A percentile compares a stretch with the other conserved stretches of the same genome.
Evolutionary conservation across 306 rosid species (phyloP).

Genomic region (Casuarina equisetifolia): DNA sequence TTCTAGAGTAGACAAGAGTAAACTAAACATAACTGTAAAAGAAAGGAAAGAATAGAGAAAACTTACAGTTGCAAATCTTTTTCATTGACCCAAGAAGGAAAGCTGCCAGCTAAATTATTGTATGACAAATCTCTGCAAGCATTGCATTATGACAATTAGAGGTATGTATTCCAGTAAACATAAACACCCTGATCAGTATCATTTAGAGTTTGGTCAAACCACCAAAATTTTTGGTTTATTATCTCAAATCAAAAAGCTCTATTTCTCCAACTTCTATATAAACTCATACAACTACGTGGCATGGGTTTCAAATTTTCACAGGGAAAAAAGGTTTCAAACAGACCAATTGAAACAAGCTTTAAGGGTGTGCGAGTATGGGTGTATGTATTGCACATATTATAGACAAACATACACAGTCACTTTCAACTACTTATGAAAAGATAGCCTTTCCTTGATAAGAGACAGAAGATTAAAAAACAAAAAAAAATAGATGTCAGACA

Average conservation of each 20-base stretch:
- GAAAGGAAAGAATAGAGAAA: too few species aligned
- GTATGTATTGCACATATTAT: background rate
- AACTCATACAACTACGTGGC: background rate
- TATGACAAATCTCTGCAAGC: conserved; percentile 81
- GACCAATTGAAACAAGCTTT: background rate
- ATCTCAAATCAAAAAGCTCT: background rate
- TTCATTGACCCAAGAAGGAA: conserved; percentile 72
- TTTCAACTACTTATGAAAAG: background rate
- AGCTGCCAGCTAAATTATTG: conserved; percentile 65
- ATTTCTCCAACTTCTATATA: background rate
- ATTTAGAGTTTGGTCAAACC: background rate
- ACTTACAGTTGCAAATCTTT: conserved; percentile 51
- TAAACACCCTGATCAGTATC: background rate
- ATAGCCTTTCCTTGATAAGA: background rate
- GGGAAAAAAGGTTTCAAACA: background rate
- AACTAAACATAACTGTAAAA: background rate
- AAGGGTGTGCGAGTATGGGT: background rate
- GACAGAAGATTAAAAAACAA: too few species aligned
- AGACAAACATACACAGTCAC: background rate
- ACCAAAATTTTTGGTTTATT: background rate
- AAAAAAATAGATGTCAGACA: background rate
- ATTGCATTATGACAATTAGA: conserved; percentile 8
- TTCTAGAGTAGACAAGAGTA: background rate
- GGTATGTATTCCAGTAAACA: conserved; percentile 1
- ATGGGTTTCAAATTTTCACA: background rate